A percentile compares a stretch with the other conserved stretches of the same genome.
phyloP scores from a whole-genome alignment of 768 basidiomycete species.

The Kwoniella botswanensis region DNA sequence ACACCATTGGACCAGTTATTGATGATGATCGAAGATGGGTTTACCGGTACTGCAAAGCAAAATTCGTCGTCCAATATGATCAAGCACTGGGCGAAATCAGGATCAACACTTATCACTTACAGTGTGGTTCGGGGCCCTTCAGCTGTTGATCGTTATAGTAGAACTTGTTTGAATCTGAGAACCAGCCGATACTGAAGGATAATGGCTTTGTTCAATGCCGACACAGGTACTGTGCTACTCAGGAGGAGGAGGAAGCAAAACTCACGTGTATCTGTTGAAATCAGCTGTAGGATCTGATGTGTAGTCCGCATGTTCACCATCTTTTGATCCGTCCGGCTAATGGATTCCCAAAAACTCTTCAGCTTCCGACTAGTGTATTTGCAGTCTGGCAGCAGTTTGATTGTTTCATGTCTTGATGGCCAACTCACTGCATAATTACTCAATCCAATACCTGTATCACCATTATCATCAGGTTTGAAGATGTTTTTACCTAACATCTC shows the following conservation, averaged over 20 bases:
- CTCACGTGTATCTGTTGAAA: slow-evolving; percentile 13
- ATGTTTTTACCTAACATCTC: slow-evolving; percentile 6
- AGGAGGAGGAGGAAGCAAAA: neutral
- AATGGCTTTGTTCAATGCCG: neutral
- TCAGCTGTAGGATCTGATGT: slow-evolving; percentile 1
- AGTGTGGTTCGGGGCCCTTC: neutral
- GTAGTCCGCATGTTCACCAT: neutral
- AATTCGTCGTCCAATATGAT: neutral
- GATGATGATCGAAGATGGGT: slow-evolving; percentile 9
- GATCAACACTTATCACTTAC: neutral
- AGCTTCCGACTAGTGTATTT: too few relatives aligned
- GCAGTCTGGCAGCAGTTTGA: fast-evolving
- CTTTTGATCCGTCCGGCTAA: slow-evolving; percentile 2
- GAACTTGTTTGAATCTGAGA: neutral
- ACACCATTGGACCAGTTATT: slow-evolving; percentile 17
- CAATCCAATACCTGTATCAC: slow-evolving; percentile 2
- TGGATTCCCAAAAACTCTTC: too few relatives aligned
- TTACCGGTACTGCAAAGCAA: neutral
- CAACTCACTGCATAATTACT: slow-evolving; percentile 16
- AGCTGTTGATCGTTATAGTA: slow-evolving; percentile 6
- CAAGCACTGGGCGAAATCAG: too few relatives aligned
- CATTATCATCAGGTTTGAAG: neutral
- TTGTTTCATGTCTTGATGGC: neutral
- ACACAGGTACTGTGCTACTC: neutral
- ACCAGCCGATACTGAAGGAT: slow-evolving; percentile 13